These are phyloP conservation scores for Trichoderma reesei DNA, from an alignment of 495 filamentous ascomycete genomes.

Conservation along the genomic window DNA sequence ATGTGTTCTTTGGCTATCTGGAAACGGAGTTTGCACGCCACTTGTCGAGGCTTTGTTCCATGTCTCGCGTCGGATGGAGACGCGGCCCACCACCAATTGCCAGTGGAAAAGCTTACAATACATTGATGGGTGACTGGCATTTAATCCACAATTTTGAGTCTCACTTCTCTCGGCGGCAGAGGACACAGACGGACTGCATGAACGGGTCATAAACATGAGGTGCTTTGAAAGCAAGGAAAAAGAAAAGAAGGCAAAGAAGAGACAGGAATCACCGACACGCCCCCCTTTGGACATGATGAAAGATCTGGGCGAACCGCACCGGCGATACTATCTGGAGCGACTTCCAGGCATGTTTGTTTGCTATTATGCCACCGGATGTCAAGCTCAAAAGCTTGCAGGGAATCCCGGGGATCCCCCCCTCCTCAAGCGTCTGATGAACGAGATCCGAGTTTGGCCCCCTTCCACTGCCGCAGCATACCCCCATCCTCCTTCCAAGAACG, in stretches of 20 bases:
- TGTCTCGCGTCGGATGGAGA: slow-evolving; percentile 3
- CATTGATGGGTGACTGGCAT: background rate
- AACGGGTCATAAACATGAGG: background rate
- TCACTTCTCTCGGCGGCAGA: background rate
- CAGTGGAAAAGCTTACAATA: background rate
- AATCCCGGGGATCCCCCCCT: background rate
- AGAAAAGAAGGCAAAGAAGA: slow-evolving; percentile 6
- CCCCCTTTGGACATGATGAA: background rate
- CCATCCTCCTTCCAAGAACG: slow-evolving; percentile 44
- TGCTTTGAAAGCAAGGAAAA: slow-evolving; percentile 6
- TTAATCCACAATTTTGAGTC: background rate
- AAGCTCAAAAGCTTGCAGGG: slow-evolving; percentile 5
- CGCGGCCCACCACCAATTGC: background rate
- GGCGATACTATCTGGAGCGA: background rate
- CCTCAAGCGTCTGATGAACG: slow-evolving; percentile 8
- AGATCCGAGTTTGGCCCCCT: slow-evolving; percentile 6
- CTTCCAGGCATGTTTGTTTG: background rate
- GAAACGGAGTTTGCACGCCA: background rate
- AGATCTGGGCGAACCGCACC: background rate
- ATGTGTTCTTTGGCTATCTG: background rate
- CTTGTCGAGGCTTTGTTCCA: background rate
- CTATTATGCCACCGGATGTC: slow-evolving; percentile 3
- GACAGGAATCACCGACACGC: background rate
- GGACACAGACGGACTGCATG: background rate
- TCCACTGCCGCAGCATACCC: slow-evolving; percentile 25